Percentiles rank a stretch among this genome's conserved stretches.
phyloP scores from a whole-genome alignment of 352 stramenopile genomes.

The Phytophthora fragariae region DNA sequence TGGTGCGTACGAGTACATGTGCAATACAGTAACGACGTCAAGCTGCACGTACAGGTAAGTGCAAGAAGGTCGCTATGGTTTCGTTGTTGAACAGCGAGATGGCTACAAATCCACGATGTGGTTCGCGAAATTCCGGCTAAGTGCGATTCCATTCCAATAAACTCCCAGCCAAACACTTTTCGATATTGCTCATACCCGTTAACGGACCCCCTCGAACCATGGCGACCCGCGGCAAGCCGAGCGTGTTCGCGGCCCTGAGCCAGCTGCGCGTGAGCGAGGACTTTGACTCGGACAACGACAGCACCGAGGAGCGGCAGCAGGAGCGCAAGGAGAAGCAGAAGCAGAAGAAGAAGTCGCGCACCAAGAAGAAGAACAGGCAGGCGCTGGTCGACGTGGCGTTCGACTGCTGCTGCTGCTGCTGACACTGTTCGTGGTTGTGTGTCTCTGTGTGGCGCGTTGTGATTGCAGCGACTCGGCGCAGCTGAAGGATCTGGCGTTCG shows the following conservation, averaged over 20 bases:
- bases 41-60: no score
- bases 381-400: background rate
- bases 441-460: background rate
- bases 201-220: constrained; percentile 34
- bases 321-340: constrained; percentile 73
- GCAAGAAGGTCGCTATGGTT: background rate
- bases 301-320: constrained; percentile 58
- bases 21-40: no score
- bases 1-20: no score
- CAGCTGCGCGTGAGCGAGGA: constrained; percentile 41
- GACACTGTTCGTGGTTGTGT: background rate
- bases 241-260: constrained; percentile 76
- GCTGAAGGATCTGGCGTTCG: constrained; percentile 82
- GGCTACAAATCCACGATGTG: background rate
- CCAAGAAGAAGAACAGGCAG: constrained; percentile 80
- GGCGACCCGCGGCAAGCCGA: constrained; percentile 63
- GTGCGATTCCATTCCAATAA: background rate
- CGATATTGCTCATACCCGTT: constrained; percentile 9
- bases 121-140: background rate
- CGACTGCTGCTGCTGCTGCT: background rate
- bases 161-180: constrained; percentile 36
- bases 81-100: background rate
- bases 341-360: constrained; percentile 76
- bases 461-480: constrained; percentile 58
- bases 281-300: constrained; percentile 57